Conservation (phyloP, 1,139 yeast species). For the Geotrichum fermentans region DNA sequence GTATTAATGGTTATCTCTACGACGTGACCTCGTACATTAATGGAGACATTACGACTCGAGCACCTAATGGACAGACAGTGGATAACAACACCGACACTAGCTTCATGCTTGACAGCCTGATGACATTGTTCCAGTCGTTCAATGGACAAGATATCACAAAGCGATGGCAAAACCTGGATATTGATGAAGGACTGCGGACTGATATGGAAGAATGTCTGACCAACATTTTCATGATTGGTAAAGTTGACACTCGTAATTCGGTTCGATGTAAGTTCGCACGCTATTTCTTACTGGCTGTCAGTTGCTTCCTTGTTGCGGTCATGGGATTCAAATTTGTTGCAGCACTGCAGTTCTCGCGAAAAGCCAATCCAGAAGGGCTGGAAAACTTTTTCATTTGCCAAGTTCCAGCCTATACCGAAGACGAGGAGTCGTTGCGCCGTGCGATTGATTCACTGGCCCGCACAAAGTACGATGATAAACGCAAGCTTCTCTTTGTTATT, state of each 20-base stretch:
- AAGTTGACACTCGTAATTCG: constrained; percentile 40
- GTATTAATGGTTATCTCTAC: constrained; percentile 38
- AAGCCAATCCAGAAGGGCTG: constrained; percentile 37
- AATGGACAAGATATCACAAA: constrained; percentile 39
- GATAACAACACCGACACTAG: constrained; percentile 29
- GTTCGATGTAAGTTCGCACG: constrained; percentile 41
- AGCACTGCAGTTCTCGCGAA: constrained; percentile 39
- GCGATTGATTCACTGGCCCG: constrained; percentile 43
- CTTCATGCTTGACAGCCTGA: constrained; percentile 35
- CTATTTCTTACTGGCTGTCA: constrained; percentile 40
- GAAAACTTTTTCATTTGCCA: constrained; percentile 43
- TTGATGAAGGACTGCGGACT: constrained; percentile 27
- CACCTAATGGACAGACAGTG: constrained; percentile 30
- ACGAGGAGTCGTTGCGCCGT: constrained; percentile 41
- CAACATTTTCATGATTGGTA: constrained; percentile 41
- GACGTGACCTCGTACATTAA: constrained; percentile 39
- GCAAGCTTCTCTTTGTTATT: constrained; percentile 39
- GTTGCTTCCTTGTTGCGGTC: constrained; percentile 38
- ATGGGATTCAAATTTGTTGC: constrained; percentile 40
- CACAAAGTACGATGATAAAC: constrained; percentile 40
- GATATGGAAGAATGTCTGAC: constrained; percentile 37
- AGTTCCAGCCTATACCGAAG: constrained; percentile 44
- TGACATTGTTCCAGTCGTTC: constrained; percentile 34
- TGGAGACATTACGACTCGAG: constrained; percentile 37
- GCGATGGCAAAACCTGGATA: constrained; percentile 28